Evolutionary conservation across 2,329 filamentous ascomycete species (phyloP), one percentile per base, ranked within the genome.

Genomic region (Nemania sp.): DNA sequence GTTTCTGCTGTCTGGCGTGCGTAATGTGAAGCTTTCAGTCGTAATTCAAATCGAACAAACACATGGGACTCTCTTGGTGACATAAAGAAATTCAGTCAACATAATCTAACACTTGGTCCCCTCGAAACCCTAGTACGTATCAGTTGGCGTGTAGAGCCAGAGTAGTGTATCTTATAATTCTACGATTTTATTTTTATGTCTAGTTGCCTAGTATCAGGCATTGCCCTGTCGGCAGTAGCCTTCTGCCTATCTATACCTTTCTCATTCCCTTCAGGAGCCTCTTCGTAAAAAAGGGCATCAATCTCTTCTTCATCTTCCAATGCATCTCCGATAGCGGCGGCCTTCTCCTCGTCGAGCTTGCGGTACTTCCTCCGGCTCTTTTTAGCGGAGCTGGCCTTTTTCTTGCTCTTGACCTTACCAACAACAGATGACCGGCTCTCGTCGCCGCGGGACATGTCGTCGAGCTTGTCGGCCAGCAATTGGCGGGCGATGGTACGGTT

Each of bases 401-500:
- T 92, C 82, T 87, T 91, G 70, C 85, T 85, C 77, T 88, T 90
- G 49, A 86, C 81, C 59, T 87, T 87, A 3, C 84, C 88, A 59
- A 93, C 90, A 35, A 93, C 81, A 47, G 87, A 87, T 11, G 86
- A 85, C 27, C 93, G 83, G 75, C 90, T 92, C 71, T 89, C 82
- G 24, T 89, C 86, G 1, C 95, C 95, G 73, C 93, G 90, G 73
- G 88, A 83, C 41, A 91, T 74, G 72, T 92, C 86, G 79, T 99
- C 96, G 35, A 91, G 82, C 74, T 87, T 89, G 73, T 93, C 89
- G 26, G 92, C 92, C 32, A 98, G 85, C 49, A 97, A 83, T 72
- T 89, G 85, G 47, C 94, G 87, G 13, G 96, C 96, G 70, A 93
- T 91, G 79, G 92, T 94, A 70, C 94, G 89, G 79, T 99, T 99